phyloP scores from a whole-genome alignment of 768 basidiomycete genomes.

The Phlebiopsis flavidoalba region DNA sequence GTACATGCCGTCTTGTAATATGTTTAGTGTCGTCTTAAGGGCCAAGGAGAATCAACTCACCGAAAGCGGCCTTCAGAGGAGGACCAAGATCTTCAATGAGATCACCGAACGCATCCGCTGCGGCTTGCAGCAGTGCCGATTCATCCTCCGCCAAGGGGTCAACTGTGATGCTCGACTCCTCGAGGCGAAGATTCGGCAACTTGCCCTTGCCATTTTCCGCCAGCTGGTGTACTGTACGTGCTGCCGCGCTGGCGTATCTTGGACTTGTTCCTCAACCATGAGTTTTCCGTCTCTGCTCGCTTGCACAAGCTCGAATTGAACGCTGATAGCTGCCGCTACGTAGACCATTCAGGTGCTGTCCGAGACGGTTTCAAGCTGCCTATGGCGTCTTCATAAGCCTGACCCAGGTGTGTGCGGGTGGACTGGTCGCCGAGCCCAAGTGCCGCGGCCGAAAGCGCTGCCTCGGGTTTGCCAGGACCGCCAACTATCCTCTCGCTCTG shows the following conservation, averaged over 20 bases:
- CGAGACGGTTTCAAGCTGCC: conserved; percentile 83
- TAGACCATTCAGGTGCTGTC: conserved; percentile 90
- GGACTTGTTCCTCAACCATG: conserved; percentile 22
- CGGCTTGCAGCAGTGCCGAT: conserved; percentile 47
- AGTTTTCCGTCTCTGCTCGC: conserved; percentile 46
- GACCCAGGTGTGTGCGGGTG: conserved; percentile 29
- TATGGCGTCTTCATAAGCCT: conserved; percentile 83
- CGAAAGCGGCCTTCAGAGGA: conserved; percentile 69
- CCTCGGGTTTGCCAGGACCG: conserved; percentile 17
- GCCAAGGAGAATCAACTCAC: conserved; percentile 28
- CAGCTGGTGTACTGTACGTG: not conserved
- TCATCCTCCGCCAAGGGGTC: conserved; percentile 28
- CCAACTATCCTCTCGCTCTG: conserved; percentile 70
- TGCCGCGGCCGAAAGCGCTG: not conserved
- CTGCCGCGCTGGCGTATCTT: not conserved
- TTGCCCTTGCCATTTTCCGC: conserved; percentile 18
- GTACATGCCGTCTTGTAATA: conserved; percentile 51
- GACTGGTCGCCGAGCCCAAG: conserved; percentile 8
- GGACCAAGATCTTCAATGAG: conserved; percentile 76
- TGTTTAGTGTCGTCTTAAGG: not conserved
- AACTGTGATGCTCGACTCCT: not conserved
- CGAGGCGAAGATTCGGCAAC: not conserved
- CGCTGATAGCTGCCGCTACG: conserved; percentile 73
- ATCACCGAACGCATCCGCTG: conserved; percentile 73
- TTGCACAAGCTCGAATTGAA: conserved; percentile 79